Evolutionary conservation across 805 yeast species (phyloP).

Genomic region (Schwanniomyces yamadae): DNA sequence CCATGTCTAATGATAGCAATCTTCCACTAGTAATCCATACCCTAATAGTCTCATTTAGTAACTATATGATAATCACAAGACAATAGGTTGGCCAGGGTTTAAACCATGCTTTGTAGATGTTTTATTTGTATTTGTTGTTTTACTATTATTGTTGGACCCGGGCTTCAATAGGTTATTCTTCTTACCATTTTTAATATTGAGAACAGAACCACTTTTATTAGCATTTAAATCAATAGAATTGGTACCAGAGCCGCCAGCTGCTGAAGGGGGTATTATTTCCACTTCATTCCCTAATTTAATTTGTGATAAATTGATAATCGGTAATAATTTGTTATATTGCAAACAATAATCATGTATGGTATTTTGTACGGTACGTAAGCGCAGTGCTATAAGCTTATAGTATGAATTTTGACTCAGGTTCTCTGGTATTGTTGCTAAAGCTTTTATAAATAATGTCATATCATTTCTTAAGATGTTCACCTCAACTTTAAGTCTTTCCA

Average conservation of each 20-base stretch:
- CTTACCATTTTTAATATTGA: neutral
- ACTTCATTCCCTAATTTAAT: slow-evolving; percentile 51
- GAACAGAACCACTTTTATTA: neutral
- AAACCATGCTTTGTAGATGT: slow-evolving; percentile 1
- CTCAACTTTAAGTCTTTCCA: slow-evolving; percentile 42
- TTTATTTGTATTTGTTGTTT: neutral
- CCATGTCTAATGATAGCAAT: too few relatives aligned
- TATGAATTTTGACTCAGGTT: slow-evolving; percentile 36
- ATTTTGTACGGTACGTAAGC: slow-evolving; percentile 36
- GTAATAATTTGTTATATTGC: slow-evolving; percentile 46
- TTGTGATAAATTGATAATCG: slow-evolving; percentile 51
- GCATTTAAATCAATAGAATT: neutral
- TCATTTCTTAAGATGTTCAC: slow-evolving; percentile 41
- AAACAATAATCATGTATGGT: slow-evolving; percentile 43
- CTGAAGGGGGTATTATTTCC: slow-evolving; percentile 34
- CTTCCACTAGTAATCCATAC: neutral
- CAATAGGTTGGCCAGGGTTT: slow-evolving; percentile 11
- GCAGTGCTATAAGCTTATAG: slow-evolving; percentile 33
- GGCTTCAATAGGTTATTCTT: neutral
- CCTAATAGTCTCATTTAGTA: neutral
- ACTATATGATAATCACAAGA: slow-evolving; percentile 4
- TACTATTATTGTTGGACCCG: neutral
- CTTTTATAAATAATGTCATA: slow-evolving; percentile 36
- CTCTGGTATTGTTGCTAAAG: slow-evolving; percentile 33
- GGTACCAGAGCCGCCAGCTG: slow-evolving; percentile 4